phyloP scores from a whole-genome alignment of 1,139 yeast genomes.

The Taphrina populina region DNA sequence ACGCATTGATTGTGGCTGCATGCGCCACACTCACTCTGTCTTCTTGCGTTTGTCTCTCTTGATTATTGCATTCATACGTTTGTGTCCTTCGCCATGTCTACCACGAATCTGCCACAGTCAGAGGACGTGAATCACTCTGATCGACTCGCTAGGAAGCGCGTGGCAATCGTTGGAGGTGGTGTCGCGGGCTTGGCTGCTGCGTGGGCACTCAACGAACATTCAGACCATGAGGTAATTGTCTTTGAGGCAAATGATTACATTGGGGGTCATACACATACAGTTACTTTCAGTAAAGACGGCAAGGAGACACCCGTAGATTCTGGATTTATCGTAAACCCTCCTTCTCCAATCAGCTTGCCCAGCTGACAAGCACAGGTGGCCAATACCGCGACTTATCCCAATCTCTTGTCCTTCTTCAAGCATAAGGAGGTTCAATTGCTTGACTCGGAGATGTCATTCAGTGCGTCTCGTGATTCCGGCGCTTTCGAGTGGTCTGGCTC shows the following conservation, averaged over 20 bases:
- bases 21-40: background rate
- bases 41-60: background rate
- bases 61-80: background rate
- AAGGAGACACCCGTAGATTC: conserved; percentile 26
- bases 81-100: background rate
- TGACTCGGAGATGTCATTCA: conserved; percentile 30
- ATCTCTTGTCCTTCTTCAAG: conserved; percentile 21
- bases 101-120: conserved; percentile 2
- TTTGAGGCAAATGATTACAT: conserved; percentile 25
- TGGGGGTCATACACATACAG: conserved; percentile 33
- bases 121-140: background rate
- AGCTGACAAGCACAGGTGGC: conserved; percentile 13
- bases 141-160: background rate
- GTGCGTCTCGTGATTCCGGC: conserved; percentile 30
- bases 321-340: conserved; percentile 16
- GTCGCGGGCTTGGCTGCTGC: conserved; percentile 35
- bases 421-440: conserved; percentile 9
- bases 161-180: conserved; percentile 37
- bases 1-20: no score
- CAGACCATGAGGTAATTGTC: conserved; percentile 21
- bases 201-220: conserved; percentile 32
- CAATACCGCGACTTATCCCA: conserved; percentile 29
- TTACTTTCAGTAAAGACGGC: conserved; percentile 10
- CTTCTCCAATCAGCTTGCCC: background rate
- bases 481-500: conserved; percentile 32